A percentile compares a stretch with the other conserved stretches of the same genome.
phyloP scores from a whole-genome alignment of 148 eudicot genomes.

The Pharnaceum exiguum region DNA sequence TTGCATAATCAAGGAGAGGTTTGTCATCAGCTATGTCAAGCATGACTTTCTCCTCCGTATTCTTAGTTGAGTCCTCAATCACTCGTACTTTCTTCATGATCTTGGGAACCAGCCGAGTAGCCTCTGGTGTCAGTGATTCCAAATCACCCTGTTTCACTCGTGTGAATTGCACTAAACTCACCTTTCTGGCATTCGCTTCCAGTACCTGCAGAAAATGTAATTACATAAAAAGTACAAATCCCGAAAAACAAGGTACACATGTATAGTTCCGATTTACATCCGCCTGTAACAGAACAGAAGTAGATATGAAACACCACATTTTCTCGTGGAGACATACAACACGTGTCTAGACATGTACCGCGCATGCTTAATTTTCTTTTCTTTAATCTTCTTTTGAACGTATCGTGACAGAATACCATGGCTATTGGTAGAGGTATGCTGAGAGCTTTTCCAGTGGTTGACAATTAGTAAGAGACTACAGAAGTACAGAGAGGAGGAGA shows the following conservation, averaged over 20 bases:
- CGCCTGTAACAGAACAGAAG: too few relatives aligned
- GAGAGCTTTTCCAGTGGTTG: too few relatives aligned
- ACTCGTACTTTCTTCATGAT: conserved; percentile 26
- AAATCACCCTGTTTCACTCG: conserved; percentile 27
- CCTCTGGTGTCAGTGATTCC: conserved; percentile 28
- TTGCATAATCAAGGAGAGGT: background rate
- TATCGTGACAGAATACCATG: too few relatives aligned
- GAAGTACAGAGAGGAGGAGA: too few relatives aligned
- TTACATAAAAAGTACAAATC: background rate
- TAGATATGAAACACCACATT: background rate
- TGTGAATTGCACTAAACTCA: conserved; percentile 46
- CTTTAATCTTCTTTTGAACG: too few relatives aligned
- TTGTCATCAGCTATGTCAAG: background rate
- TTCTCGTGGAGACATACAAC: too few relatives aligned
- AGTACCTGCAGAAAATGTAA: conserved; percentile 42
- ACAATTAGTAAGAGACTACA: too few relatives aligned
- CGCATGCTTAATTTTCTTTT: too few relatives aligned
- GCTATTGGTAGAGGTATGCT: too few relatives aligned
- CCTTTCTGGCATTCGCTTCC: conserved; percentile 55
- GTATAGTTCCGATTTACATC: background rate
- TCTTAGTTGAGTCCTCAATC: conserved; percentile 26
- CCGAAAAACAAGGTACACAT: background rate
- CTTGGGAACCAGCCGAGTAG: conserved; percentile 44
- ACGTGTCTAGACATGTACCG: too few relatives aligned
- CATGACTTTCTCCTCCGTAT: background rate